Evolutionary conservation across 768 basidiomycete species (phyloP).

Genomic region (Boletellus emodensis): DNA sequence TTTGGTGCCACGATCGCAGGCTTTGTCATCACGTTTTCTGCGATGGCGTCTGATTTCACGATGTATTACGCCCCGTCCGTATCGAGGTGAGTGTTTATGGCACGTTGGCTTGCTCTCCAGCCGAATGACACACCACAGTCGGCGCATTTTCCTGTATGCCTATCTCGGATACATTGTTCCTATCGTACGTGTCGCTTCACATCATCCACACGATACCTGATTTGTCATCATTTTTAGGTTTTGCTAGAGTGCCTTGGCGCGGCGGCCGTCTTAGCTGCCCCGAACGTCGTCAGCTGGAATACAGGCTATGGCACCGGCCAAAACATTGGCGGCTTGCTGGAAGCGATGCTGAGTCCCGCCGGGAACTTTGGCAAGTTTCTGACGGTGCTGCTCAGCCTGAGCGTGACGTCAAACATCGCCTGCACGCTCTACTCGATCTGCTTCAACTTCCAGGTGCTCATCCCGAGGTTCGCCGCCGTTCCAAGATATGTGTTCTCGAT

Average conservation of each 20-base stretch:
- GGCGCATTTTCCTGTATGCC: slow-evolving; percentile 58
- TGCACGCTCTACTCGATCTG: slow-evolving; percentile 80
- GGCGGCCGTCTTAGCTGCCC: slow-evolving; percentile 56
- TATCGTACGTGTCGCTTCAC: slow-evolving; percentile 41
- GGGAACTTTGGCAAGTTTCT: slow-evolving; percentile 70
- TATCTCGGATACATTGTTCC: slow-evolving; percentile 64
- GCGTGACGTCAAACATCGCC: slow-evolving; percentile 76
- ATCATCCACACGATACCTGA: not conserved
- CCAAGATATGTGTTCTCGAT: slow-evolving; percentile 71
- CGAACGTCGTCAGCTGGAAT: slow-evolving; percentile 53
- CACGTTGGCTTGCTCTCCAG: not conserved
- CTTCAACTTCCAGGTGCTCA: slow-evolving; percentile 66
- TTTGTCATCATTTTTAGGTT: slow-evolving; percentile 20
- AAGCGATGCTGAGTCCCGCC: slow-evolving; percentile 56
- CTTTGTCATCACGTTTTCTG: slow-evolving; percentile 61
- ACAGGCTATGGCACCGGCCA: slow-evolving; percentile 48
- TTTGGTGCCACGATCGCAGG: slow-evolving; percentile 72
- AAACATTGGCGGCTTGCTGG: slow-evolving; percentile 62
- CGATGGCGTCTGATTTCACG: slow-evolving; percentile 69
- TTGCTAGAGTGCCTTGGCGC: slow-evolving; percentile 59
- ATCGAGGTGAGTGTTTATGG: slow-evolving; percentile 43
- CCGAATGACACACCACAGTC: slow-evolving; percentile 33
- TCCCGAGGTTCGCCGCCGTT: slow-evolving; percentile 53
- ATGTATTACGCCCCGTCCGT: slow-evolving; percentile 60
- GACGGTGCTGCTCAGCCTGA: slow-evolving; percentile 68